Conservation (phyloP, 1,284 basidiomycete species). For the Blastosporella zonata region DNA sequence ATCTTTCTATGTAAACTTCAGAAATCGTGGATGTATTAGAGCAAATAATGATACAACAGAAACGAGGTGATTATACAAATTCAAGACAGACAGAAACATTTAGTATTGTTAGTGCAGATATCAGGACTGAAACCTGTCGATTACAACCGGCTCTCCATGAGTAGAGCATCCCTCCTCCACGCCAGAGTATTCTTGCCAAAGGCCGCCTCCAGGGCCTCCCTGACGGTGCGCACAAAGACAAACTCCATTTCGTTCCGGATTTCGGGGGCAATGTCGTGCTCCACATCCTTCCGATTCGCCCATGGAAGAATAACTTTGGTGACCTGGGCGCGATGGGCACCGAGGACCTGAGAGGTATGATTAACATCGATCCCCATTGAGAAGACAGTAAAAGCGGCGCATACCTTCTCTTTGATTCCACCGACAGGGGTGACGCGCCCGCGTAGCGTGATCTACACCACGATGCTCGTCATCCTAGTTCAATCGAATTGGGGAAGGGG, state of each 20-base stretch:
- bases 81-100: no score
- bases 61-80: slow-evolving; percentile 5
- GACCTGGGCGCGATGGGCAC: slow-evolving; percentile 81
- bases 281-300: slow-evolving; percentile 82
- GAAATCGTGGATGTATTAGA: slow-evolving; percentile 1
- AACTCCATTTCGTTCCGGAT: slow-evolving; percentile 74
- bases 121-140: not conserved
- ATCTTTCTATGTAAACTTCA: not conserved
- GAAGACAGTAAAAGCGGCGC: not conserved
- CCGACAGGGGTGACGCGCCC: slow-evolving; percentile 80
- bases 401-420: slow-evolving; percentile 76
- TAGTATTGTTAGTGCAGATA: not conserved
- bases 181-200: slow-evolving; percentile 65
- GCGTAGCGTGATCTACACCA: slow-evolving; percentile 66
- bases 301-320: slow-evolving; percentile 79
- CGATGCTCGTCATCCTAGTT: not conserved
- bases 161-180: slow-evolving; percentile 51
- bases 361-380: no score
- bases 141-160: slow-evolving; percentile 56
- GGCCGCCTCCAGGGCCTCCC: slow-evolving; percentile 78
- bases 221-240: slow-evolving; percentile 74
- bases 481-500: not conserved
- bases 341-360: slow-evolving; percentile 68
- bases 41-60: slow-evolving; percentile 16
- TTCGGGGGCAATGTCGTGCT: slow-evolving; percentile 75